Evolutionary conservation across 140 eudicot genomes (phyloP).

Genomic region (Bidens hawaiensis): DNA sequence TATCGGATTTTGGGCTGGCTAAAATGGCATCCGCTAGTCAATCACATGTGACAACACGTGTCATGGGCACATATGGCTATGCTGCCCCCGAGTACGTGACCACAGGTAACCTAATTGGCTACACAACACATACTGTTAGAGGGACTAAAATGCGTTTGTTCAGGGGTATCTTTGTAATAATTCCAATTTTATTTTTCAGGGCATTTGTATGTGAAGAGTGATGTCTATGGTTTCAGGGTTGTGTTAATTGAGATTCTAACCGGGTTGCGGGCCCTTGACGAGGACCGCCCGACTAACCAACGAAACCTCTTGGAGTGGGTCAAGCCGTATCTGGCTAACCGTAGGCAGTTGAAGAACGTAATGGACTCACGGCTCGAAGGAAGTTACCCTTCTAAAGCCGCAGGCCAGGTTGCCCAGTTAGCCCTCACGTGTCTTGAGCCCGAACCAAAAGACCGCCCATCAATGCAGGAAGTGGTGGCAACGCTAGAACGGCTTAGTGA

Average conservation of each 20-base stretch:
- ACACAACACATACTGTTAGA: conserved; percentile 5
- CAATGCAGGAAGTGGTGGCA: conserved; percentile 53
- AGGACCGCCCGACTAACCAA: conserved; percentile 38
- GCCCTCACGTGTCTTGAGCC: conserved; percentile 45
- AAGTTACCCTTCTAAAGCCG: conserved; percentile 48
- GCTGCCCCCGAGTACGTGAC: conserved; percentile 26
- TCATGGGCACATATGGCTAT: conserved; percentile 61
- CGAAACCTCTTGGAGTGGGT: conserved; percentile 44
- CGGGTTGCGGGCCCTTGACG: conserved; percentile 48
- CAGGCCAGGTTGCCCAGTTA: conserved; percentile 37
- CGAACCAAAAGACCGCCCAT: conserved; percentile 46
- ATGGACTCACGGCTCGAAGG: conserved; percentile 56
- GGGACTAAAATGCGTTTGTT: no score
- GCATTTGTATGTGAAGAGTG: conserved; percentile 63
- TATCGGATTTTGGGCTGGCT: conserved; percentile 58
- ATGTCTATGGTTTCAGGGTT: conserved; percentile 59
- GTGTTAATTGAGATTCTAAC: conserved; percentile 57
- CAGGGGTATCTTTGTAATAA: no score
- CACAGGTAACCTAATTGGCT: conserved; percentile 35
- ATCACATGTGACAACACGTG: conserved; percentile 62
- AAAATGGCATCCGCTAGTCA: conserved; percentile 56
- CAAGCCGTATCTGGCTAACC: conserved; percentile 34
- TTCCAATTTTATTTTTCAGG: conserved; percentile 26
- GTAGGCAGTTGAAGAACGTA: conserved; percentile 37
- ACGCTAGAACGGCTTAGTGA: conserved; percentile 30